Evolutionary conservation across 305 asterid genomes (phyloP).

Genomic region (Caryopteris hybrid): DNA sequence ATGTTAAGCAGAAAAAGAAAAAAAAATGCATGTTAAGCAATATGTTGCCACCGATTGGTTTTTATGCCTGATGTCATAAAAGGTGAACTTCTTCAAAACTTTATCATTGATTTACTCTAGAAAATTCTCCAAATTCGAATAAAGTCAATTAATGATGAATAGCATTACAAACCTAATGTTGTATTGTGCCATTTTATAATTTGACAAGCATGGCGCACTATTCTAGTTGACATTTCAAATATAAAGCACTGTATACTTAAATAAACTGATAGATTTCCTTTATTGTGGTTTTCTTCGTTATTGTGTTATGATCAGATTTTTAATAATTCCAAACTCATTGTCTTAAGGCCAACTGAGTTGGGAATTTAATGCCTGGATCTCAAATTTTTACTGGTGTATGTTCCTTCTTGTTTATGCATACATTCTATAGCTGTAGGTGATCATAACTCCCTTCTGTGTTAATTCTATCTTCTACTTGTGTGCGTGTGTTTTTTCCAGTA

Average conservation of each 20-base stretch:
- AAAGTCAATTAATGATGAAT: not conserved
- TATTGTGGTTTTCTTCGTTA: not conserved
- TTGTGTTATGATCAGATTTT: not conserved
- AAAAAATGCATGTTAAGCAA: not conserved
- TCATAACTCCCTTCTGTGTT: not conserved
- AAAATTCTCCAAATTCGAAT: not conserved
- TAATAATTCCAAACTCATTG: not conserved
- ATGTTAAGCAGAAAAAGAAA: too few species aligned
- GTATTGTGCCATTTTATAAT: not conserved
- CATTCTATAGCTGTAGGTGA: conserved; percentile 3
- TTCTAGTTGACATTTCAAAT: not conserved
- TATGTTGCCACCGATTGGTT: not conserved
- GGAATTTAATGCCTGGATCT: not conserved
- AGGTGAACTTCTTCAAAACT: not conserved
- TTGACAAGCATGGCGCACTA: not conserved
- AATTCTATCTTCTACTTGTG: not conserved
- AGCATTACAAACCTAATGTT: not conserved
- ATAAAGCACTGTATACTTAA: not conserved
- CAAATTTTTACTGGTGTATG: too few species aligned
- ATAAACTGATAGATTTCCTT: not conserved
- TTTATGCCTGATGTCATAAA: not conserved
- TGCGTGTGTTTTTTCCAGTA: not conserved
- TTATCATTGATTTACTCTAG: not conserved
- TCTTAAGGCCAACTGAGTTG: not conserved
- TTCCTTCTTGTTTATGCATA: too few species aligned